These are phyloP conservation scores for Neofusicoccum umdonicola DNA, from an alignment of 2,329 filamentous ascomycete genomes.

Conservation along the genomic window DNA sequence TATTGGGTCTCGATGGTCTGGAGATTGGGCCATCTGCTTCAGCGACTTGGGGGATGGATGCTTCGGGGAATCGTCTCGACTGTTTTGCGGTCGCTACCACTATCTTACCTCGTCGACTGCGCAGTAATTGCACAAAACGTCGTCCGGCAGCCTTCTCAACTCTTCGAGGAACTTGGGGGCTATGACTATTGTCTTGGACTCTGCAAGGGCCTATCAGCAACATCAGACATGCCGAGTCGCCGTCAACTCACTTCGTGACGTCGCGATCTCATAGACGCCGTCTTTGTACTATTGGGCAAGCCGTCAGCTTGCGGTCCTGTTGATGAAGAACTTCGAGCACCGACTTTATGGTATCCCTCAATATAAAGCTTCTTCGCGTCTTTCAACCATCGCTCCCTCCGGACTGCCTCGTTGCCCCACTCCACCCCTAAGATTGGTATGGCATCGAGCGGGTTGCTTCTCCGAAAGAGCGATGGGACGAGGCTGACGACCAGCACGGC, in stretches of 20 bases:
- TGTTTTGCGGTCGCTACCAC: not conserved
- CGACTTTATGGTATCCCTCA: slow-evolving; percentile 31
- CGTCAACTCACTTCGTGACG: not conserved
- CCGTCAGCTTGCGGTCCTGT: slow-evolving; percentile 15
- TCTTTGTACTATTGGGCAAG: slow-evolving; percentile 27
- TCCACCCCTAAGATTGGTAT: not conserved
- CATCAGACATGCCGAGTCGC: not conserved
- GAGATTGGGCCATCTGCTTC: no score
- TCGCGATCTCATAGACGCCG: slow-evolving; percentile 25
- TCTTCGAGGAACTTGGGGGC: slow-evolving; percentile 30
- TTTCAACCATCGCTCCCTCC: slow-evolving; percentile 24
- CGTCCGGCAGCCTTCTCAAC: slow-evolving; percentile 32
- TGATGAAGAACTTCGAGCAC: not conserved
- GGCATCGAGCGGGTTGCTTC: not conserved
- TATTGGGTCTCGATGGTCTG: slow-evolving; percentile 33
- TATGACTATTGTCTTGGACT: slow-evolving; percentile 26
- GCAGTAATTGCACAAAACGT: slow-evolving; percentile 30
- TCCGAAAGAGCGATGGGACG: not conserved
- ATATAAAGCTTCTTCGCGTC: slow-evolving; percentile 28
- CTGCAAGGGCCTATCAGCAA: not conserved
- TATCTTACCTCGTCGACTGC: slow-evolving; percentile 27
- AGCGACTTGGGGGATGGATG: not conserved
- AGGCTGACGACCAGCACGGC: no score
- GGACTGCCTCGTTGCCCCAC: not conserved
- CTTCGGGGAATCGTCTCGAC: slow-evolving; percentile 14